Percentiles rank a stretch among this genome's conserved stretches.
Conservation (phyloP, 805 yeast genomes). For the Metschnikowia corniflorae region DNA sequence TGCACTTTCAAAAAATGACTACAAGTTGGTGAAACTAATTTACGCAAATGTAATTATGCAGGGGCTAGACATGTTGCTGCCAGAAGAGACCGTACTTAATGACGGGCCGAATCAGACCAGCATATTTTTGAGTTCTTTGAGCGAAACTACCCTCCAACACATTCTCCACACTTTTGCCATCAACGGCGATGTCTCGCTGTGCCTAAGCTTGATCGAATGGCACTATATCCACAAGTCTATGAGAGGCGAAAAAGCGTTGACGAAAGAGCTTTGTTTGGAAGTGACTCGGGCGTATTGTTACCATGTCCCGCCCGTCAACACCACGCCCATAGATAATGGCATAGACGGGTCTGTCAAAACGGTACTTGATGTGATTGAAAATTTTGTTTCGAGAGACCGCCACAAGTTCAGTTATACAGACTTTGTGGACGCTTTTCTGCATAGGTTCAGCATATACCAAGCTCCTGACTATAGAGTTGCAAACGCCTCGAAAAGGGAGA, state of each 20-base stretch:
- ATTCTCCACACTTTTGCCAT: conserved; percentile 30
- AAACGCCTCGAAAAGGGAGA: conserved; percentile 1
- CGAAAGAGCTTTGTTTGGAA: conserved; percentile 30
- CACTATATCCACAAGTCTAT: conserved; percentile 32
- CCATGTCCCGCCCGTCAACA: conserved; percentile 8
- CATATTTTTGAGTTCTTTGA: conserved; percentile 18
- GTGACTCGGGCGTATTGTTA: conserved; percentile 37
- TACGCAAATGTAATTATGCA: conserved; percentile 31
- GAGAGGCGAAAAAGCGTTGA: conserved; percentile 31
- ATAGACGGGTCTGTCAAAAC: conserved; percentile 26
- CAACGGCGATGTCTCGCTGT: conserved; percentile 37
- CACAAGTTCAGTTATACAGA: conserved; percentile 23
- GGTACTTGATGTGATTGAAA: conserved; percentile 32
- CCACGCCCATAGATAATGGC: conserved; percentile 5
- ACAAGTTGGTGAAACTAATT: conserved; percentile 24
- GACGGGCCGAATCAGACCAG: conserved; percentile 2
- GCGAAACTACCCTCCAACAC: conserved; percentile 22
- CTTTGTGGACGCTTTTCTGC: conserved; percentile 28
- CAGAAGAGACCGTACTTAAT: conserved; percentile 25
- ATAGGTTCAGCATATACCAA: conserved; percentile 25
- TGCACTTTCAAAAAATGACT: conserved; percentile 26
- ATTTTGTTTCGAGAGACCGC: conserved; percentile 18
- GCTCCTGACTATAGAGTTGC: conserved; percentile 26
- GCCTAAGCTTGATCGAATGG: conserved; percentile 33
- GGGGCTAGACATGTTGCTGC: conserved; percentile 22